Evolutionary conservation across 2,329 filamentous ascomycete genomes (phyloP), one percentile per base, ranked within the genome.

Genomic region (Botrytis cinerea): DNA sequence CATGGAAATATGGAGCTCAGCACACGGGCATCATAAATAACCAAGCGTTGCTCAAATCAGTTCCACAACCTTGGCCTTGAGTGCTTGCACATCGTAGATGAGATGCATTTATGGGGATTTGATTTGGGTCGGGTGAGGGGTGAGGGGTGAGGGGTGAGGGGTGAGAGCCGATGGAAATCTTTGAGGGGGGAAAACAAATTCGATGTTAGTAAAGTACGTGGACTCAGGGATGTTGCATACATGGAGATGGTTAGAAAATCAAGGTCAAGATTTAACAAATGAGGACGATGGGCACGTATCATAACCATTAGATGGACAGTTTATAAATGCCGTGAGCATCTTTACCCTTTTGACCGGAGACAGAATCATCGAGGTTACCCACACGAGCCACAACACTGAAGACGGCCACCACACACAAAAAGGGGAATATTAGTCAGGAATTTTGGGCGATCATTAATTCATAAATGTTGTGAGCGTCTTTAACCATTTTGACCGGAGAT

Each of bases 1-100:
- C 70, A 72, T 64, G 25, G 28, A 66, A 66, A 72, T 66, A 71
- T 66, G 70, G 70, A 72, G 35, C 61, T 45, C 38, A 60, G 25
- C 67, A 70, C 67, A 70, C 60, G 60, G 40, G 59, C 60, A 32
- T 64, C 32, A 43, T 6, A 25, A 45, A 45, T 22, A 70, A 60
- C 67, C 67, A 70, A 70, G 54, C 54, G 67, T 70, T 28, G 20
- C 38, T 45, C 48, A 59, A 43, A 28, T 28, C 32, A 40, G n/a
- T 28, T 64, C 61, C 61, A 63, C 38, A 63, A 63, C 7, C 61
- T 63, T 40, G 61, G 61, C 9, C 12, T 61, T 16, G 59, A 25
- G 35, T 32, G 57, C 8, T 60, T 60, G 18, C 16, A 25, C 18
- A 20, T 38, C 6, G 61, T 32, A 9, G 63, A 66, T 51, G 32